Conservation (phyloP, 208 protist genomes). For the Leptomonas pyrrhocoris region DNA sequence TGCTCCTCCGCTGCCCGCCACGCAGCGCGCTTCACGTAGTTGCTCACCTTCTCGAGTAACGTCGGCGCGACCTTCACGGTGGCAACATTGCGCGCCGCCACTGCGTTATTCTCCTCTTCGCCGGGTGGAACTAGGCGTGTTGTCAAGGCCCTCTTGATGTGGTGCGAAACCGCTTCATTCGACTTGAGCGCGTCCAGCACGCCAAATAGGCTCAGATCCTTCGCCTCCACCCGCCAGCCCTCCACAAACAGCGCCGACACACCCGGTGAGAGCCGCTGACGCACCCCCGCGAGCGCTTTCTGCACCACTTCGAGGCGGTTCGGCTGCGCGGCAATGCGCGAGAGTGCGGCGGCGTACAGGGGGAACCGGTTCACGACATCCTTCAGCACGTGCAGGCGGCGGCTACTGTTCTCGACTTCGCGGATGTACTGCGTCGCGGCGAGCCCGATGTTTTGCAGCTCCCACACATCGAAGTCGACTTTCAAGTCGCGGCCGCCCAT, state of each 20-base stretch:
- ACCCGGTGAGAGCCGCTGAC: constrained; percentile 24
- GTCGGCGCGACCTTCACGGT: constrained; percentile 1
- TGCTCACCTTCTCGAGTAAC: constrained; percentile 16
- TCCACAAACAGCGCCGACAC: constrained; percentile 48
- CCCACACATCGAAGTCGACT: constrained; percentile 72
- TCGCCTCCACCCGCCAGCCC: constrained; percentile 36
- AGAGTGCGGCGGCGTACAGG: constrained; percentile 58
- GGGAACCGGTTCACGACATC: constrained; percentile 92
- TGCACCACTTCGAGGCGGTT: constrained; percentile 25
- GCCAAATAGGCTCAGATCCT: constrained; percentile 48
- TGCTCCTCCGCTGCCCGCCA: not conserved
- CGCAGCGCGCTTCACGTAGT: constrained; percentile 11
- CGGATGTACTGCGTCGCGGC: constrained; percentile 60
- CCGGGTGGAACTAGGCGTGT: not conserved
- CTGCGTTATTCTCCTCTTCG: constrained; percentile 1
- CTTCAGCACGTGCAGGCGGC: constrained; percentile 57
- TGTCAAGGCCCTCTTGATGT: constrained; percentile 4
- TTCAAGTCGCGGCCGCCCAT: constrained; percentile 44
- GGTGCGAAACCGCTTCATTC: constrained; percentile 36
- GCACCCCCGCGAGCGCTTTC: constrained; percentile 20
- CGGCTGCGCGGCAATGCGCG: constrained; percentile 17
- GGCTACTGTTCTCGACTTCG: constrained; percentile 44
- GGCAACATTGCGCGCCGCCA: not conserved
- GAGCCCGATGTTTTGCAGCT: constrained; percentile 67
- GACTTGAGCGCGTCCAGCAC: constrained; percentile 48